Conservation (phyloP, 441 rosid species). For the Corymbia calophylla region DNA sequence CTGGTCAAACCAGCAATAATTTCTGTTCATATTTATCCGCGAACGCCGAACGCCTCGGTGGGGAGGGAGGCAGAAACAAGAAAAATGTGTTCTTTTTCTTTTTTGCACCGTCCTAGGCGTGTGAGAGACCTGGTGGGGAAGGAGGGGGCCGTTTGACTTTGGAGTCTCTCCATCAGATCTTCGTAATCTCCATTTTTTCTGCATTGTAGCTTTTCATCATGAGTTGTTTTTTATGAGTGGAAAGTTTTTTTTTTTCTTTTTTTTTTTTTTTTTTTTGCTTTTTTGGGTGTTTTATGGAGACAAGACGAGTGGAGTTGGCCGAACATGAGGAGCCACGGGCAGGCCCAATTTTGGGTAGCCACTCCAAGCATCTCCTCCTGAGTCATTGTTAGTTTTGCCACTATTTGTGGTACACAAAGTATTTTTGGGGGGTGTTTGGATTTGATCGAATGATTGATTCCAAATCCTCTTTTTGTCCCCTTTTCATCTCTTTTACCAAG, state of each 20-base stretch:
- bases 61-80: background rate
- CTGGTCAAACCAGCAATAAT: background rate
- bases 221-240: background rate
- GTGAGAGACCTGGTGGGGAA: background rate
- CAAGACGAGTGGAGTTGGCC: background rate
- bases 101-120: background rate
- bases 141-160: background rate
- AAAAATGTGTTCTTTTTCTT: background rate
- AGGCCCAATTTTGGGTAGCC: background rate
- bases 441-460: background rate
- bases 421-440: background rate
- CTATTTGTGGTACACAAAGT: background rate
- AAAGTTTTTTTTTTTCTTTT: background rate
- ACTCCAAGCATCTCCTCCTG: background rate
- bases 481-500: background rate
- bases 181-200: background rate
- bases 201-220: background rate
- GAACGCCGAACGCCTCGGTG: background rate
- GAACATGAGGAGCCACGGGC: background rate
- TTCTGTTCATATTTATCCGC: background rate
- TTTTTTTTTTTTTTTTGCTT: background rate
- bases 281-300: background rate
- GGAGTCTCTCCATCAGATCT: background rate
- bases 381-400: background rate
- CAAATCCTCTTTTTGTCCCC: background rate